phyloP scores from a whole-genome alignment of 2,329 filamentous ascomycete genomes.

The Cladobotryum mycophilum region DNA sequence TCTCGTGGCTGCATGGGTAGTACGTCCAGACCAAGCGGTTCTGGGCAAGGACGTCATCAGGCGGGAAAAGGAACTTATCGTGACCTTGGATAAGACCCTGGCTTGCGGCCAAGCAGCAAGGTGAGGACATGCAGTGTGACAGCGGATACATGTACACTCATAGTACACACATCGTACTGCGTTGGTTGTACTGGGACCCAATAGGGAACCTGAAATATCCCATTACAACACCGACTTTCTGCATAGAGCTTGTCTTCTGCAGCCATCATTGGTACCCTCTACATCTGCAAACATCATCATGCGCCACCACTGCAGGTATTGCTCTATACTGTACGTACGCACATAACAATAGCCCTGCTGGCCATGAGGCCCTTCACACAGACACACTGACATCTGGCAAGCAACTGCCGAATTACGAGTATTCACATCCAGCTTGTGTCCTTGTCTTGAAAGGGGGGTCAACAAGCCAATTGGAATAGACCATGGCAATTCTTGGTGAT shows the following conservation, averaged over 20 bases:
- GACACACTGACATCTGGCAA: not conserved
- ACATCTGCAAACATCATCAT: not conserved
- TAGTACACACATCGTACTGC: not conserved
- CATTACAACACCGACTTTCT: too few relatives aligned
- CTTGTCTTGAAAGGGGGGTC: too few relatives aligned
- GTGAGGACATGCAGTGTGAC: not conserved
- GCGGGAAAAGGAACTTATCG: conserved; percentile 6
- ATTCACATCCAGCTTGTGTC: too few relatives aligned
- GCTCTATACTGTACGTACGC: too few relatives aligned
- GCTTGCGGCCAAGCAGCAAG: not conserved
- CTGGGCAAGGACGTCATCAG: conserved; percentile 6
- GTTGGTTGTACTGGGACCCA: too few relatives aligned
- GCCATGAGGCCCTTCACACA: not conserved
- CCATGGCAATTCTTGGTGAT: too few relatives aligned
- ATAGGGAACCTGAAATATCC: too few relatives aligned
- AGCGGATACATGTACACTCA: not conserved
- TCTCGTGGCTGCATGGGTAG: not conserved
- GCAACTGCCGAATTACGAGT: too few relatives aligned
- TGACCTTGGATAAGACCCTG: not conserved
- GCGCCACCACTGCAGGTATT: not conserved
- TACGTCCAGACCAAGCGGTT: too few relatives aligned
- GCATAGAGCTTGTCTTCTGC: too few relatives aligned
- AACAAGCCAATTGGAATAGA: not conserved
- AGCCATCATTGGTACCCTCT: not conserved
- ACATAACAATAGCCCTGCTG: too few relatives aligned